Evolutionary conservation across 148 eudicot species (phyloP).

Genomic region (Vaccinium macrocarpon): DNA sequence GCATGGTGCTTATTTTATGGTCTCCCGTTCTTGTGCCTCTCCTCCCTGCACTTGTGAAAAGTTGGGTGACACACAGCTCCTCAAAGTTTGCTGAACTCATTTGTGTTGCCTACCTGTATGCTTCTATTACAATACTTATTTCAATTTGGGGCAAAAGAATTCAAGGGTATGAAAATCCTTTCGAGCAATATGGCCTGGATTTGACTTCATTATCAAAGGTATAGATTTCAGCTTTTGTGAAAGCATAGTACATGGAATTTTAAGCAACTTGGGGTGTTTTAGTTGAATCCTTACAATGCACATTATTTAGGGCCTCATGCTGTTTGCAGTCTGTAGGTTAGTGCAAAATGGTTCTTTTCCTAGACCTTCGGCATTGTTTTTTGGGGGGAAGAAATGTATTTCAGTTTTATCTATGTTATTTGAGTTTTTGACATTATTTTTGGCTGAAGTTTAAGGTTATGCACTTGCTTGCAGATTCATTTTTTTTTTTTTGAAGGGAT

Average conservation of each 20-base stretch:
- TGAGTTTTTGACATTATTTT: no score
- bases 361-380: background rate
- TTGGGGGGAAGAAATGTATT: background rate
- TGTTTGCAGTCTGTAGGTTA: background rate
- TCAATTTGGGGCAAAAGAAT: constrained; percentile 85
- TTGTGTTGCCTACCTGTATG: constrained; percentile 76
- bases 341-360: background rate
- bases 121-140: constrained; percentile 60
- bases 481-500: constrained; percentile 54
- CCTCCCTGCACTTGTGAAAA: constrained; percentile 72
- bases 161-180: constrained; percentile 72
- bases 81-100: constrained; percentile 58
- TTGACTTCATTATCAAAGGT: constrained; percentile 63
- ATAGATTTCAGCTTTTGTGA: background rate
- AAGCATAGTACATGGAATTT: background rate
- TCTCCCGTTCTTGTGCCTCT: constrained; percentile 79
- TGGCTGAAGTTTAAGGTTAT: background rate
- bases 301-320: background rate
- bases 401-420: background rate
- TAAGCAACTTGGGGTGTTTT: background rate
- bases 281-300: background rate
- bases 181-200: constrained; percentile 86
- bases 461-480: constrained; percentile 48
- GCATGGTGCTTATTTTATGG: constrained; percentile 88
- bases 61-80: constrained; percentile 59